Evolutionary conservation across 2,329 filamentous ascomycete genomes (phyloP).

Genomic region (Aspergillus vadensis): DNA sequence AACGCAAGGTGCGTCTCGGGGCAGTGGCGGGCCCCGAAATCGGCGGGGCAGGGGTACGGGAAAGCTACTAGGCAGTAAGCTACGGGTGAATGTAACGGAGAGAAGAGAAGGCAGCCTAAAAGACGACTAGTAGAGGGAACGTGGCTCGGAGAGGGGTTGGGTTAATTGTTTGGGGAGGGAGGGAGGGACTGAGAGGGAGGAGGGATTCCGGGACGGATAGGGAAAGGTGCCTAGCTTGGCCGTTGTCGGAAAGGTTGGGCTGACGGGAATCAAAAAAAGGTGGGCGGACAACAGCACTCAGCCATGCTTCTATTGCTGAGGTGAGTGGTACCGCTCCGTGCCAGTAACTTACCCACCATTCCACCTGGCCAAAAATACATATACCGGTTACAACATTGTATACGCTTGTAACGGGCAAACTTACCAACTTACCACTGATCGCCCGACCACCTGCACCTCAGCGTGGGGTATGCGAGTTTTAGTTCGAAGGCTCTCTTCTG

Average conservation of each 20-base stretch:
- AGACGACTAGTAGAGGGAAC: not conserved
- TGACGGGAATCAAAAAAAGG: conserved; percentile 1
- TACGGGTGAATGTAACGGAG: conserved; percentile 3
- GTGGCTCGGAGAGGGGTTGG: conserved; percentile 7
- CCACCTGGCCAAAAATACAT: conserved; percentile 21
- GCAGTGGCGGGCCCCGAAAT: conserved; percentile 28
- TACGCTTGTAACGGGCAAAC: conserved; percentile 12
- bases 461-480: conserved; percentile 26
- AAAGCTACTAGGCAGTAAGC: conserved; percentile 4
- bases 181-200: conserved; percentile 13
- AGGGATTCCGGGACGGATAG: conserved; percentile 22
- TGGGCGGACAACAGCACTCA: conserved; percentile 18
- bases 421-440: conserved; percentile 19
- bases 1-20: conserved; percentile 21
- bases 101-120: not conserved
- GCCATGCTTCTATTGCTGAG: not conserved
- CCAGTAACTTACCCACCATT: conserved; percentile 24
- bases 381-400: conserved; percentile 14
- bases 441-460: conserved; percentile 16
- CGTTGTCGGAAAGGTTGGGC: conserved; percentile 34
- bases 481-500: conserved; percentile 3
- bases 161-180: conserved; percentile 11
- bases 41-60: conserved; percentile 23
- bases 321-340: conserved; percentile 23
- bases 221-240: conserved; percentile 28